A percentile compares a stretch with the other conserved stretches of the same genome.
phyloP scores from a whole-genome alignment of 805 yeast genomes.

The Wickerhamomyces sydowiorum region DNA sequence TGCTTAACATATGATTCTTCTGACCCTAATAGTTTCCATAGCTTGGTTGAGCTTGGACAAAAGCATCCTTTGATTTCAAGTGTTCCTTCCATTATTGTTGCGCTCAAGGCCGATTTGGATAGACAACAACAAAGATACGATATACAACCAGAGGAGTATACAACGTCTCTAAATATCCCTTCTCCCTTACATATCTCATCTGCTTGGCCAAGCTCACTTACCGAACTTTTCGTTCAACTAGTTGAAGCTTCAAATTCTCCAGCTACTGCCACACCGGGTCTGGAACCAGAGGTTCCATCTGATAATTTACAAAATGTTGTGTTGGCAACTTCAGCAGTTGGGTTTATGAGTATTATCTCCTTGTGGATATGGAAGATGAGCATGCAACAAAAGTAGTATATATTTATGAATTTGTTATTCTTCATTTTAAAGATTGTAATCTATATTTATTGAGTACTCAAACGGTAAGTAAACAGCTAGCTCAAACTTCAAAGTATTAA shows the following conservation, averaged over 20 bases:
- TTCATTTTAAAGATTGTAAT: no score
- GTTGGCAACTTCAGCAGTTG: constrained; percentile 64
- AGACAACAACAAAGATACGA: constrained; percentile 89
- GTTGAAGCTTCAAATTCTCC: constrained; percentile 88
- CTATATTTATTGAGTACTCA: no score
- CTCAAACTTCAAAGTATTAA: no score
- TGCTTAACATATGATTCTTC: constrained; percentile 91
- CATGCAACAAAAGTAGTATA: neutral
- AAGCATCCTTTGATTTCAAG: constrained; percentile 52
- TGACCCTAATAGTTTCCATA: constrained; percentile 91
- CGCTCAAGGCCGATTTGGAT: constrained; percentile 91
- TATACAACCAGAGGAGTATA: constrained; percentile 82
- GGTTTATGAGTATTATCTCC: constrained; percentile 57
- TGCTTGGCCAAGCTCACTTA: constrained; percentile 80
- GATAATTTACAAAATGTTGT: constrained; percentile 44
- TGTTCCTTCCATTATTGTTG: constrained; percentile 84
- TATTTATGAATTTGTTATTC: neutral
- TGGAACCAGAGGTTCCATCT: constrained; percentile 57
- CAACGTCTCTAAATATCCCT: constrained; percentile 56
- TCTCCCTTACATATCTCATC: constrained; percentile 91
- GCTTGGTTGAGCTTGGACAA: constrained; percentile 63
- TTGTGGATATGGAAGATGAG: constrained; percentile 55
- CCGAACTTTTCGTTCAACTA: constrained; percentile 78
- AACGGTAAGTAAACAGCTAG: no score
- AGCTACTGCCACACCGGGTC: constrained; percentile 68